These are phyloP conservation scores for Bipolaris zeicola DNA, from an alignment of 2,329 filamentous ascomycete genomes.

Conservation along the genomic window DNA sequence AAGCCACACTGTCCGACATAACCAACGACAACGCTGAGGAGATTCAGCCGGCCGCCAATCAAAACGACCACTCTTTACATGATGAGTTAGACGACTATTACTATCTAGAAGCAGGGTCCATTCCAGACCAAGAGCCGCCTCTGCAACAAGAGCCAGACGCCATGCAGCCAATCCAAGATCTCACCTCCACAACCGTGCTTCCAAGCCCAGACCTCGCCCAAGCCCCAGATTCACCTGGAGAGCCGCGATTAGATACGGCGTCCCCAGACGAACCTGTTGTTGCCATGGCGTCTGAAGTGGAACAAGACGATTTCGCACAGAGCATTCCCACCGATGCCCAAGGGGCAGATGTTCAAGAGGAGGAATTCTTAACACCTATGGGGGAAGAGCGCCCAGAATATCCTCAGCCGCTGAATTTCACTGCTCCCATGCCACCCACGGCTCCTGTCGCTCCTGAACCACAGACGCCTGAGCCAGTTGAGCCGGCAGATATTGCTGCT, in stretches of 20 bases:
- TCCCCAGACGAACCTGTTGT: neutral
- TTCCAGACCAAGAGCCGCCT: slow-evolving; percentile 4
- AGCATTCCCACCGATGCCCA: neutral
- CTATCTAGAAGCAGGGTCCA: slow-evolving; percentile 9
- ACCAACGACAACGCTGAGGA: slow-evolving; percentile 7
- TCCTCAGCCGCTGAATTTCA: slow-evolving; percentile 1
- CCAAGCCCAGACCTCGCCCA: neutral
- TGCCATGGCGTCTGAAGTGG: neutral
- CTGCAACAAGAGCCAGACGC: slow-evolving; percentile 1
- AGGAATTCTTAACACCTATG: neutral
- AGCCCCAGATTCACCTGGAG: slow-evolving; percentile 1
- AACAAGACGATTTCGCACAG: slow-evolving; percentile 1
- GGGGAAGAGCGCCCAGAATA: slow-evolving; percentile 2
- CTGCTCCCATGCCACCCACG: neutral
- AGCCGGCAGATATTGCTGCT: neutral
- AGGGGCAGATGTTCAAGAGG: slow-evolving; percentile 1
- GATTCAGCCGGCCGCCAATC: neutral
- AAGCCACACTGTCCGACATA: slow-evolving; percentile 4
- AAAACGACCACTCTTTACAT: slow-evolving; percentile 1
- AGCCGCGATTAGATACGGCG: neutral
- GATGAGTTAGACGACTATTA: slow-evolving; percentile 11
- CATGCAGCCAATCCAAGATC: slow-evolving; percentile 5
- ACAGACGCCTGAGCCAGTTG: slow-evolving; percentile 1
- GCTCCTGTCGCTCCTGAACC: neutral
- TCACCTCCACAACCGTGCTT: slow-evolving; percentile 1